Conservation (phyloP, 169 alveolate species). For the Eimeria praecox region DNA sequence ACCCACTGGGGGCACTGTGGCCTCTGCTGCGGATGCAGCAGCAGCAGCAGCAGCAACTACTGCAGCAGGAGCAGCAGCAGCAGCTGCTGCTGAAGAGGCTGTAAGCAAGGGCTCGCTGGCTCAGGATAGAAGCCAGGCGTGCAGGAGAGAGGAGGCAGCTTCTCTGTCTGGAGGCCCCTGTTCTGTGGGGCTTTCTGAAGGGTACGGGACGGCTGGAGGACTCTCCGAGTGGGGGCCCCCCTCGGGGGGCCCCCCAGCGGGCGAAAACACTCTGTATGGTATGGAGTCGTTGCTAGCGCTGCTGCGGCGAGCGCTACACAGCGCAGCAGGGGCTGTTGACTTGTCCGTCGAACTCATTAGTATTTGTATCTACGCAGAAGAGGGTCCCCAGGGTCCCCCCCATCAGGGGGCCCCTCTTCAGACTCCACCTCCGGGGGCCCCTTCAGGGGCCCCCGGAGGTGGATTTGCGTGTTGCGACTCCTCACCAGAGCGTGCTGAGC, state of each 20-base stretch:
- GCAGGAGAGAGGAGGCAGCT: not conserved
- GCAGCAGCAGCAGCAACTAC: conserved; percentile 49
- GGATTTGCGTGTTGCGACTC: no score
- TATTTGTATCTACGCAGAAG: conserved; percentile 27
- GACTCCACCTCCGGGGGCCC: conserved; percentile 18
- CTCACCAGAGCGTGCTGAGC: no score
- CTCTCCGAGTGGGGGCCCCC: conserved; percentile 35
- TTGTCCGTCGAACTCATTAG: not conserved
- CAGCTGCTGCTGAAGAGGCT: not conserved
- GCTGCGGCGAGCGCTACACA: conserved; percentile 45
- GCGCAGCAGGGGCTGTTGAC: conserved; percentile 64
- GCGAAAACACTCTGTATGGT: not conserved
- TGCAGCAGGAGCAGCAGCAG: conserved; percentile 43
- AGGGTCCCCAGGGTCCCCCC: not conserved
- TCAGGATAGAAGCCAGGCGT: not conserved
- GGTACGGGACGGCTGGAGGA: not conserved
- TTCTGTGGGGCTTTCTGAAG: not conserved
- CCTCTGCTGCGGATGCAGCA: not conserved
- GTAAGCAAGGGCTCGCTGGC: not conserved
- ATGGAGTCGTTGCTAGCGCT: conserved; percentile 39
- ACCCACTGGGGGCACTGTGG: not conserved
- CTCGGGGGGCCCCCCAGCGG: not conserved
- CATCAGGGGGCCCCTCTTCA: not conserved
- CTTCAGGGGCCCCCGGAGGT: not conserved
- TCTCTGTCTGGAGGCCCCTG: not conserved